These are phyloP conservation scores for Hanseniaspora gamundiae DNA, from an alignment of 1,139 yeast species.

Conservation along the genomic window DNA sequence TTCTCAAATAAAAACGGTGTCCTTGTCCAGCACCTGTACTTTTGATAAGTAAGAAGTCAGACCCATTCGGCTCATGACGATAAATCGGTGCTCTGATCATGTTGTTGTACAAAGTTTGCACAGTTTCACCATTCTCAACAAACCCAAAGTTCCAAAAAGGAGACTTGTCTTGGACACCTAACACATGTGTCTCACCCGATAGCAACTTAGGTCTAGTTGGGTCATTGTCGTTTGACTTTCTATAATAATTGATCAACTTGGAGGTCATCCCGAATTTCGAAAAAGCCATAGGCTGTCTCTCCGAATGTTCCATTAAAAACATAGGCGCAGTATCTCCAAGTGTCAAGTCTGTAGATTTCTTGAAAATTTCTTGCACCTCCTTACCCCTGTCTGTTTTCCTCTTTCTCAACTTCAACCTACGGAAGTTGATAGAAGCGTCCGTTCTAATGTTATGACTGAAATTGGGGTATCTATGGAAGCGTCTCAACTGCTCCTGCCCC, in stretches of 20 bases:
- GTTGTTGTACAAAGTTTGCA: slow-evolving; percentile 86
- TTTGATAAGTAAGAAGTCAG: slow-evolving; percentile 73
- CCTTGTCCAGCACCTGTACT: slow-evolving; percentile 71
- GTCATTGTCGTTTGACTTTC: slow-evolving; percentile 76
- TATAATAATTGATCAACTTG: slow-evolving; percentile 81
- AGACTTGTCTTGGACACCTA: slow-evolving; percentile 89
- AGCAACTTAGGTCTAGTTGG: slow-evolving; percentile 76
- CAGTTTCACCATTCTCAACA: slow-evolving; percentile 88
- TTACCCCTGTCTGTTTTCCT: slow-evolving; percentile 84
- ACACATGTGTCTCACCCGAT: slow-evolving; percentile 89
- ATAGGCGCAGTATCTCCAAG: slow-evolving; percentile 72
- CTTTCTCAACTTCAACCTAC: slow-evolving; percentile 68
- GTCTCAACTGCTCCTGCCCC: slow-evolving; percentile 56
- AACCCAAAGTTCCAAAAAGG: slow-evolving; percentile 99
- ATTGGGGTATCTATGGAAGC: slow-evolving; percentile 61
- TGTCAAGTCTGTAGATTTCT: slow-evolving; percentile 63
- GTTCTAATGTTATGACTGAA: slow-evolving; percentile 54
- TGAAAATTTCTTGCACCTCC: slow-evolving; percentile 61
- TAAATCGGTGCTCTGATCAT: slow-evolving; percentile 90
- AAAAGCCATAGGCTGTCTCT: slow-evolving; percentile 73
- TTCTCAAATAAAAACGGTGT: slow-evolving; percentile 40
- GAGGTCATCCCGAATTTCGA: slow-evolving; percentile 95
- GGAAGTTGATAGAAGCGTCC: slow-evolving; percentile 63
- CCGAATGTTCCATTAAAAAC: slow-evolving; percentile 78
- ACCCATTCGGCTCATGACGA: slow-evolving; percentile 63